Evolutionary conservation across 2,329 filamentous ascomycete species (phyloP).

Genomic region (Pseudopyrenochaeta lycopersici): DNA sequence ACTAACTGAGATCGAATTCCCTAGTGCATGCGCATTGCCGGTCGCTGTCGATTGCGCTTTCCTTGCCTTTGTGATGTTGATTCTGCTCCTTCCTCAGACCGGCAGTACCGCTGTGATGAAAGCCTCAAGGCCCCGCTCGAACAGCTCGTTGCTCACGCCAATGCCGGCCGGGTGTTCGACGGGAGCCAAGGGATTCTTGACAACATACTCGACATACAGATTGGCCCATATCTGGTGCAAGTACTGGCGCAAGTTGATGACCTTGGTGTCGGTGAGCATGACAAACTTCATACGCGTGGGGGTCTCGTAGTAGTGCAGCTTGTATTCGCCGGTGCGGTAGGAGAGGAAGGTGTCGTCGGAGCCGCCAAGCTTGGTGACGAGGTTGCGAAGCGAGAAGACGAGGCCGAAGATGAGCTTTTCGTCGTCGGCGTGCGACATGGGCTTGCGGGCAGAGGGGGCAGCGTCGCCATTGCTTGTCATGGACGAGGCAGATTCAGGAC

Average conservation of each 20-base stretch:
- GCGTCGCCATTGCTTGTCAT: conserved; percentile 55
- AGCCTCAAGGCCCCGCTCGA: conserved; percentile 74
- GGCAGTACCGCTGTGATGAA: conserved; percentile 67
- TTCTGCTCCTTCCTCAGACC: conserved; percentile 28
- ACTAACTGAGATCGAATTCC: too few relatives aligned
- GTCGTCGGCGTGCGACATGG: conserved; percentile 75
- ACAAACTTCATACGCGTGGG: conserved; percentile 95
- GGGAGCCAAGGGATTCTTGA: conserved; percentile 71
- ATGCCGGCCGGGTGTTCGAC: conserved; percentile 68
- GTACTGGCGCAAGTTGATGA: conserved; percentile 90
- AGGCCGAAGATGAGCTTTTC: conserved; percentile 98
- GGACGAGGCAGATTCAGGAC: conserved; percentile 60
- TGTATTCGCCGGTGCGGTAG: conserved; percentile 93
- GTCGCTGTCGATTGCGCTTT: too few relatives aligned
- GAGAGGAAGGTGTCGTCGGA: conserved; percentile 92
- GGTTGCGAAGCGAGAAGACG: conserved; percentile 94
- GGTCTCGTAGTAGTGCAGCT: conserved; percentile 98
- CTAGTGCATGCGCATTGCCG: too few relatives aligned
- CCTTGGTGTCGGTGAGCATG: conserved; percentile 90
- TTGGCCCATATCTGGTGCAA: conserved; percentile 99
- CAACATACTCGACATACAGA: conserved; percentile 91
- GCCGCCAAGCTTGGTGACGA: conserved; percentile 94
- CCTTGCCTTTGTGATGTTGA: too few relatives aligned
- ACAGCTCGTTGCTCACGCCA: conserved; percentile 71
- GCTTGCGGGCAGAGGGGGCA: conserved; percentile 42